Evolutionary conservation across 108 stramenopile species (phyloP), one percentile per base, ranked within the genome.

Genomic region (Schizochytrium sp.): DNA sequence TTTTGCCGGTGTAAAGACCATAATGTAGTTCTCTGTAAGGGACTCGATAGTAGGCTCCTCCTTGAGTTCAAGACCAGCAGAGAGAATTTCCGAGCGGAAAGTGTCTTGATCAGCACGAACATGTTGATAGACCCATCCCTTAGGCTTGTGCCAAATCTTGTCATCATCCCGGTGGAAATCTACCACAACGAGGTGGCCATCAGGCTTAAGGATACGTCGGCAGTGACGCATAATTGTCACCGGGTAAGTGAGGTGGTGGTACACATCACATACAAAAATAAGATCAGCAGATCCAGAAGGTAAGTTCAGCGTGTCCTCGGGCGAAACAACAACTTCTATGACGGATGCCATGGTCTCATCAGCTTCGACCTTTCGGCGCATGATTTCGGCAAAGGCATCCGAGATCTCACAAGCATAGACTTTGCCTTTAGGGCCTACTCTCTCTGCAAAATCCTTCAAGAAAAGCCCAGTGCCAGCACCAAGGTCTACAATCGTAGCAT

Each of bases 211-310:
- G 13, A 57, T 57, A 46, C 44, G 38, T 8, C 76, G 89, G 15
- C 46, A 13, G 1, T 38, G 53, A 17, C 72, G 56, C 59, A 89
- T 50, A 41, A 89, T n/a, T 2, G 89, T 89, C 1, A 41, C 41
- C 55, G 89, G 89, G 56, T 89, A 89, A 12, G 40, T 42, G 42
- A 89, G 42, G 47, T 89, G 89, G 89, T 89, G 89, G 47, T 89
- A 89, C 56, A 89, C 89, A 46, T 89, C 89, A 57, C 61, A 42
- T 53, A 89, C 12, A 15, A 89, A 57, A 3, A 72, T 28, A n/a
- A 72, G 10, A 28, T 89, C 89, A 41, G 15, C 40, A 5, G 7
- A 15, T 8, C 56, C 72, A 42, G 13, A 15, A 8, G 13, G 17
- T 44, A 73, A 17, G 7, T 40, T 47, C 45, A 50, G 76, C 47